Conservation (phyloP, 257 asterid species). For the Echium plantagineum region DNA sequence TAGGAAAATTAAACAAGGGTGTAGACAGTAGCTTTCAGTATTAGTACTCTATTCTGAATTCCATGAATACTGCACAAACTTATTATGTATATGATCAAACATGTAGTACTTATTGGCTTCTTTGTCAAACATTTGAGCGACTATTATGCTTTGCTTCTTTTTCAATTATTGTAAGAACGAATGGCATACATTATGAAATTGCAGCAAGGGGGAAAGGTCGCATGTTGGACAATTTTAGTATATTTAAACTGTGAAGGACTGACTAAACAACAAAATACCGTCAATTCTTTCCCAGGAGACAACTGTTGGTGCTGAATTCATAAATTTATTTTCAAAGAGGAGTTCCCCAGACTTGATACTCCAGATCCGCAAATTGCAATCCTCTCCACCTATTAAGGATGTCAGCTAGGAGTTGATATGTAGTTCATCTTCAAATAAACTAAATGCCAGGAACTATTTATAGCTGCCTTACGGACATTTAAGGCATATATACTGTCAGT, state of each 20-base stretch:
- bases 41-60: no score
- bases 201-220: no score
- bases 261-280: conserved; percentile 20
- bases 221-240: no score
- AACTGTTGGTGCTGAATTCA: conserved; percentile 52
- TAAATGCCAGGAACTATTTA: neutral
- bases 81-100: no score
- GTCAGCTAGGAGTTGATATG: neutral
- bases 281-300: conserved; percentile 64
- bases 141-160: no score
- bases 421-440: neutral
- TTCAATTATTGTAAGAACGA: no score
- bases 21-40: no score
- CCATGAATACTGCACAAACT: no score
- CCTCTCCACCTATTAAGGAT: conserved; percentile 68
- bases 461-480: no score
- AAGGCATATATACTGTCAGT: conserved; percentile 8
- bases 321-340: conserved; percentile 52
- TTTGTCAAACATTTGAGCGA: no score
- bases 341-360: conserved; percentile 68
- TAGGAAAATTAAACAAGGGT: no score
- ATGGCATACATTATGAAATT: neutral
- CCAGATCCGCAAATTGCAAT: conserved; percentile 73
- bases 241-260: neutral
- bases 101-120: no score